A percentile compares a stretch with the other conserved stretches of the same genome.
These are phyloP conservation scores for Centrapalus pauciflorus DNA, from an alignment of 129 eudicot species.

Conservation along the genomic window DNA sequence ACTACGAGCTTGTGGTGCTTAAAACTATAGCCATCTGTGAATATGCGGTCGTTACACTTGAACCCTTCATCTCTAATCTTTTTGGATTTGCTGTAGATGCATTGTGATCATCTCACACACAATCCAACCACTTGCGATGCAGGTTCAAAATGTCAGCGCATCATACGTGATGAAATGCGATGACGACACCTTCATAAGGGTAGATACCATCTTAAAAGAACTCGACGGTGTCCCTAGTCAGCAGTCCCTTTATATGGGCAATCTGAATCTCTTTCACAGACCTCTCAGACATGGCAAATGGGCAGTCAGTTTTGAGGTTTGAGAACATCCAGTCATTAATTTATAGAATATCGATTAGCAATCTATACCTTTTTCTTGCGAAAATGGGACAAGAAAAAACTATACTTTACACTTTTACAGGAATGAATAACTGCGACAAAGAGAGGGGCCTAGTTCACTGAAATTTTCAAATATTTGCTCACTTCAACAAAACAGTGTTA, in stretches of 20 bases:
- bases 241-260: slow-evolving; percentile 80
- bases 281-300: slow-evolving; percentile 95
- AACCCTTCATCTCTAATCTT: slow-evolving; percentile 2
- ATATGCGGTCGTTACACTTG: slow-evolving; percentile 61
- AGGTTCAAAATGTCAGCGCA: slow-evolving; percentile 71
- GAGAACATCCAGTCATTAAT: background rate
- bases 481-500: background rate
- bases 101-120: slow-evolving; percentile 1
- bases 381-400: background rate
- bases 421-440: background rate
- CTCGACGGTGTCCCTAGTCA: slow-evolving; percentile 40
- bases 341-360: background rate
- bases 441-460: background rate
- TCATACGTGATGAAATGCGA: slow-evolving; percentile 89
- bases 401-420: background rate
- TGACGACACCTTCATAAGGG: slow-evolving; percentile 85
- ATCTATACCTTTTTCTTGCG: background rate
- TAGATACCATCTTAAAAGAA: slow-evolving; percentile 61
- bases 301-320: slow-evolving; percentile 93
- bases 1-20: slow-evolving; percentile 90
- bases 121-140: slow-evolving; percentile 21
- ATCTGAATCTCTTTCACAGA: slow-evolving; percentile 74
- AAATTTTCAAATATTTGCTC: background rate
- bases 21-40: slow-evolving; percentile 94
- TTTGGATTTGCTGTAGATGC: background rate